phyloP scores from a whole-genome alignment of 257 asterid species.

The Marsdenia floribunda region DNA sequence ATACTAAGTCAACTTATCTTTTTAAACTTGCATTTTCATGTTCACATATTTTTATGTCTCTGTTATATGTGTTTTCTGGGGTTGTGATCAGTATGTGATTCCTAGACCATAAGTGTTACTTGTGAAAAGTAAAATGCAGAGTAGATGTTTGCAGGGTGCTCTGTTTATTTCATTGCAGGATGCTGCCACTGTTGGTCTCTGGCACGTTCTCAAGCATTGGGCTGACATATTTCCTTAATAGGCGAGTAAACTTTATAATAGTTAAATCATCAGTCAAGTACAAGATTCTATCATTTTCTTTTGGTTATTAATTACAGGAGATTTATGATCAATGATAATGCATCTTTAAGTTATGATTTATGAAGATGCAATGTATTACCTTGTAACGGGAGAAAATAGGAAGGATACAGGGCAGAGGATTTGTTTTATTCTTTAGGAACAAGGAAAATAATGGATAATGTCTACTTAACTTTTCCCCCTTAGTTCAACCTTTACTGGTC shows the following conservation, averaged over 20 bases:
- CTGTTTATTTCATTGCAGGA: not conserved
- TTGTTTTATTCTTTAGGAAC: not conserved
- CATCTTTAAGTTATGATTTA: not conserved
- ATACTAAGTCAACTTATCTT: not conserved
- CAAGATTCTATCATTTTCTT: not conserved
- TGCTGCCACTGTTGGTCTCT: not conserved
- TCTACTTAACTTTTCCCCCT: not conserved
- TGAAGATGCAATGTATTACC: not conserved
- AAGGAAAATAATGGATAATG: not conserved
- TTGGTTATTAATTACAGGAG: not conserved
- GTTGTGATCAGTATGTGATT: not conserved
- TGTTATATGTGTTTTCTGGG: not conserved
- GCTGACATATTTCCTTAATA: not conserved
- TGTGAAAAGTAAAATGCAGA: not conserved
- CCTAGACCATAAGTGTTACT: not conserved
- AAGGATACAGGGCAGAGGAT: not conserved
- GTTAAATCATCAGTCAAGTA: not conserved
- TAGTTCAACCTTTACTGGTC: not conserved
- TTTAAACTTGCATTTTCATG: not conserved
- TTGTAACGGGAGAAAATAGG: not conserved
- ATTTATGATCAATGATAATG: not conserved
- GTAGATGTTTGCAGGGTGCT: not conserved
- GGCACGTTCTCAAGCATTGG: not conserved
- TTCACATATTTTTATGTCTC: not conserved
- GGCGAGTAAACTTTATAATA: not conserved